Evolutionary conservation across 2,329 filamentous ascomycete genomes (phyloP).

Genomic region (Trichoderma sp.): DNA sequence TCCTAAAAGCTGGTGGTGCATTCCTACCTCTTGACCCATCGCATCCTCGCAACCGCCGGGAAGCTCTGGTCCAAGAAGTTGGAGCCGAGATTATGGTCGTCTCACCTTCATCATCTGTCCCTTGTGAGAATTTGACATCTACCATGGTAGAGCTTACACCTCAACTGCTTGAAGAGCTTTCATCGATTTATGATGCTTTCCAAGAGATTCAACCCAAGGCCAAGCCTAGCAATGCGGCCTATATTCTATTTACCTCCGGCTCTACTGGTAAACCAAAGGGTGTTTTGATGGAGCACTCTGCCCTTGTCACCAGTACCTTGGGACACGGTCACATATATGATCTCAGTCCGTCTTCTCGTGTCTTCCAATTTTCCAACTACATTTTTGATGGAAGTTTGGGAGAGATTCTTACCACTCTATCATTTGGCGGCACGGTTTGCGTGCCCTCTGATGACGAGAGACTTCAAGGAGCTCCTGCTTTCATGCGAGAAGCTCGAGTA

Average conservation of each 20-base stretch:
- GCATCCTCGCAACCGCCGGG: conserved; percentile 10
- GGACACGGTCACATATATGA: conserved; percentile 46
- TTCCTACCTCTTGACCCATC: conserved; percentile 29
- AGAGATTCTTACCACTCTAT: conserved; percentile 26
- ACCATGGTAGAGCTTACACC: background rate
- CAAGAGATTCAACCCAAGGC: background rate
- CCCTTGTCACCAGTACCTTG: conserved; percentile 50
- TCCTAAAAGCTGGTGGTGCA: conserved; percentile 31
- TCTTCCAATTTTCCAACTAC: conserved; percentile 51
- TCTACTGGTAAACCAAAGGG: conserved; percentile 31
- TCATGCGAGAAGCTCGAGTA: conserved; percentile 8
- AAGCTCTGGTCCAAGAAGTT: conserved; percentile 17
- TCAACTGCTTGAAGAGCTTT: background rate
- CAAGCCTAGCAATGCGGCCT: conserved; percentile 20
- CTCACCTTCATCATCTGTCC: background rate
- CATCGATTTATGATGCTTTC: background rate
- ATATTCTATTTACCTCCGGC: conserved; percentile 31
- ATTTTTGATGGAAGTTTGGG: conserved; percentile 48
- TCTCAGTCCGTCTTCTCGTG: conserved; percentile 47
- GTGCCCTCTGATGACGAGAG: conserved; percentile 24
- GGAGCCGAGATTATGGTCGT: conserved; percentile 16
- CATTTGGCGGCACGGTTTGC: conserved; percentile 25
- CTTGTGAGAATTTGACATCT: background rate
- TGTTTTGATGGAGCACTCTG: conserved; percentile 41
- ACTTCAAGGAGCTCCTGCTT: conserved; percentile 11